Base-by-base conservation (phyloP, 2,329 filamentous ascomycete species). In the Podosphaera fusca region DNA sequence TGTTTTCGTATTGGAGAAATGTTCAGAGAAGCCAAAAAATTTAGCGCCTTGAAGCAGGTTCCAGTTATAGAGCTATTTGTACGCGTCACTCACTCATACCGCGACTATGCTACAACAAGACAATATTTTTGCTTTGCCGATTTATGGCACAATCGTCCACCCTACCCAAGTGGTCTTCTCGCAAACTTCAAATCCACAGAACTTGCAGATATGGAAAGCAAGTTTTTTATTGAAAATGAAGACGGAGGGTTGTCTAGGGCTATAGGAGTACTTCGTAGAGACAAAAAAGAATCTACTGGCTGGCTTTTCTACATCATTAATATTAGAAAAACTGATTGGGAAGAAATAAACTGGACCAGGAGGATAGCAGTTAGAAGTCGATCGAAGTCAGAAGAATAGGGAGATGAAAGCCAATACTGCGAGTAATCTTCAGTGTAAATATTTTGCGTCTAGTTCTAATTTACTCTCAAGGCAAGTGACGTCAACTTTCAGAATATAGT, bases 1-100 rank as follows among this genome's bases (percentile, higher is more conserved):
- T 84, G 80, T 64, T 85, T 85, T 61, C 74, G 80, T 33, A 71
- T 83, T 31, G 77, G 76, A 2, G 79, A 84, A 63, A 74, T 82
- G 58, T 65, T 78, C 53, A 75, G 73, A 54, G 71, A 71, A 52
- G 74, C 74, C 2, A 56, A 58, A 40, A 68, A 66, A 55, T 70
- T 70, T 55, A 70, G 71, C 10, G 67, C 68, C 2, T 69, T 79
- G 52, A 70, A 70, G 14, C 72, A 75, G 49, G 73, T 75, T 55
- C 71, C 70, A 3, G 73, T 85, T 56, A 74, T 85, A 59, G 81
- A 85, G 64, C 67, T 85, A 0, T 86, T 80, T 63, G 80, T 79
- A 2, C 73, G 77, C 33, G 76, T 85, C 1, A 70, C 70, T 1
- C 73, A 72, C 55, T 83, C 81, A 0, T 74, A 70, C 56, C 74